Percentiles rank a stretch among this genome's conserved stretches.
Evolutionary conservation across 164 flowering plant species (phyloP).

Genomic region (Chimonanthus praecox): DNA sequence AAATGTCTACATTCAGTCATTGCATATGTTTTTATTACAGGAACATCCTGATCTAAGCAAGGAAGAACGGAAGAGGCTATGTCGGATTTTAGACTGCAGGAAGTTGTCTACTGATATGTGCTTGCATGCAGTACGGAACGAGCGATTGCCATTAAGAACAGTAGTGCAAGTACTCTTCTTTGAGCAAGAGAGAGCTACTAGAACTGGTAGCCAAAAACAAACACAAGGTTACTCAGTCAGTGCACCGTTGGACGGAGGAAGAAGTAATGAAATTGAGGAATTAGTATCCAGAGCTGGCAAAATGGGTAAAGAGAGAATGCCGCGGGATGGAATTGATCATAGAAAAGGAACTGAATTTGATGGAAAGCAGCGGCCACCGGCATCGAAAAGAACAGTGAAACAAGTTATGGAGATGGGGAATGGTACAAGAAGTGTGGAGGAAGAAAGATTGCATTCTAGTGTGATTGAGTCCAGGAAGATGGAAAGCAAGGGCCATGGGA

Average conservation of each 20-base stretch:
- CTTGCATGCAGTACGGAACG: conserved; percentile 73
- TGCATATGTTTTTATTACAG: conserved; percentile 20
- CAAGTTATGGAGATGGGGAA: conserved; percentile 16
- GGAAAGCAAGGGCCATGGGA: conserved; percentile 15
- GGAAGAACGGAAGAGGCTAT: conserved; percentile 64
- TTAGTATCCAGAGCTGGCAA: background rate
- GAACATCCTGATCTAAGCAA: conserved; percentile 67
- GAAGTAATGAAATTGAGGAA: background rate
- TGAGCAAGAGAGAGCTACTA: conserved; percentile 59
- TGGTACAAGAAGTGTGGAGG: conserved; percentile 12
- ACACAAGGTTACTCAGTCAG: background rate
- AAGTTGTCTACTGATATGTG: conserved; percentile 63
- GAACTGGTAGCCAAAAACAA: conserved; percentile 9
- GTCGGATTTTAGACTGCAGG: conserved; percentile 67
- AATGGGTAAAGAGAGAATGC: background rate
- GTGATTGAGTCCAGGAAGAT: conserved; percentile 18
- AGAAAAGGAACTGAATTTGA: conserved; percentile 11
- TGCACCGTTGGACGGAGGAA: conserved; percentile 10
- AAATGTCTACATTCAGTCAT: background rate
- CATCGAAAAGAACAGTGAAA: conserved; percentile 15
- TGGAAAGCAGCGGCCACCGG: conserved; percentile 2
- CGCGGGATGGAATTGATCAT: conserved; percentile 1
- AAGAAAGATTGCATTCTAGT: conserved; percentile 18
- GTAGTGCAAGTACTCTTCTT: conserved; percentile 84
- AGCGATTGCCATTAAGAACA: conserved; percentile 76